phyloP scores from a whole-genome alignment of 2,329 filamentous ascomycete species.

The Penicillium hordei region DNA sequence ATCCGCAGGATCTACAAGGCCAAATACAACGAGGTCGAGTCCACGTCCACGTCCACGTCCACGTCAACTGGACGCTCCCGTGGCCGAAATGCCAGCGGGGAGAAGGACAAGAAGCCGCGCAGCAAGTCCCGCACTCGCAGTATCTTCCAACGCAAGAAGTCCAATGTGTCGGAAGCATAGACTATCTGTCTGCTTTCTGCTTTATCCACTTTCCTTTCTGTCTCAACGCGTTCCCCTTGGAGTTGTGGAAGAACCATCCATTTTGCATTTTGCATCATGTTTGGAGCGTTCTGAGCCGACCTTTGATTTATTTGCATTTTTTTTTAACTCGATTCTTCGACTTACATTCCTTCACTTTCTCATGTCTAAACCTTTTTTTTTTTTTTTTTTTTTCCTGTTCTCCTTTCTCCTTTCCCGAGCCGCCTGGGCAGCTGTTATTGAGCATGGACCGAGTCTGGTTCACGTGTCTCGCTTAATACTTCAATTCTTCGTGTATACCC shows the following conservation, averaged over 20 bases:
- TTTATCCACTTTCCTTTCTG: background rate
- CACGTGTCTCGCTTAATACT: constrained; percentile 22
- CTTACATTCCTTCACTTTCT: constrained; percentile 15
- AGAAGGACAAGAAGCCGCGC: constrained; percentile 67
- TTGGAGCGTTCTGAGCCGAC: constrained; percentile 21
- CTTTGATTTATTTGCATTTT: constrained; percentile 13
- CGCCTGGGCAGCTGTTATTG: constrained; percentile 28
- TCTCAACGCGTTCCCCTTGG: background rate
- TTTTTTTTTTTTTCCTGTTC: constrained; percentile 9
- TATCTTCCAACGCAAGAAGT: constrained; percentile 67
- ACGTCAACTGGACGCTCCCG: constrained; percentile 30
- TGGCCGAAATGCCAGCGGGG: constrained; percentile 44
- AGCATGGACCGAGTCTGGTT: constrained; percentile 7
- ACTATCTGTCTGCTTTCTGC: constrained; percentile 9
- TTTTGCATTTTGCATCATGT: constrained; percentile 22
- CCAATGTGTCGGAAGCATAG: constrained; percentile 30
- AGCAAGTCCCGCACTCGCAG: constrained; percentile 75
- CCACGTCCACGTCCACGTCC: constrained; percentile 4
- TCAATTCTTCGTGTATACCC: constrained; percentile 29
- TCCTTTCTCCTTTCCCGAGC: constrained; percentile 15
- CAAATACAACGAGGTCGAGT: constrained; percentile 74
- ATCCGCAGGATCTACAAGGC: constrained; percentile 83
- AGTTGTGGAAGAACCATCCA: constrained; percentile 3
- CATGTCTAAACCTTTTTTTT: constrained; percentile 14
- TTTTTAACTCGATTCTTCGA: constrained; percentile 6